Base-by-base conservation (phyloP, 148 eudicot species). In the Vaccinium vitisidaea region DNA sequence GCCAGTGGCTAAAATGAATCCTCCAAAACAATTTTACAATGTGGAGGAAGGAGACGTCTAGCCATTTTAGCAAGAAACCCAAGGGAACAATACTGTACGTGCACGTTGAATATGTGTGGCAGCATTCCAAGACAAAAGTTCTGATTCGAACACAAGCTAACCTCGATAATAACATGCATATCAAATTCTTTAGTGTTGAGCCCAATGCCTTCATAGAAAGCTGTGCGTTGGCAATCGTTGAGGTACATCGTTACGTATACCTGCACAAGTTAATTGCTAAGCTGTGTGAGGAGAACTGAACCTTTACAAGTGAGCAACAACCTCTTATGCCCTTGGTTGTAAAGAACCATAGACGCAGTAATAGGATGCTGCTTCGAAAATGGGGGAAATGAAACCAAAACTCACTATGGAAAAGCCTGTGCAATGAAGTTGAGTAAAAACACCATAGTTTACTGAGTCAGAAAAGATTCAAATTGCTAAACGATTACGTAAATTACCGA, bases 141-240 rank as follows among this genome's bases (percentile, higher is more conserved):
- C 21, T 1, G 8, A 76, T 49, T 32, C 19, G 8, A 48, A 18
- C 18, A 46, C 8, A 69, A 59, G 53, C 92, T 89, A 86, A 95
- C 99, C 98, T 97, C 99, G 73, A 97, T 97, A 87, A 97, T 93
- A 85, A 97, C 99, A 83, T 97, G 99, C 99, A 97, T 95, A 84
- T 97, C 99, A 55, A 97, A 97, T 82, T 95, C 98, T 84, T 97
- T 95, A 8, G 99, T 94, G 89, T 94, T 85, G 67, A 95, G 96
- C 69, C 98, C 99, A 86, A 97, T 94, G 86, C 98, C 99, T 88
- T 97, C 98, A 83, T 97, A 97, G 88, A 95, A 97, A 86, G 89
- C 98, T 70, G 98, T 93, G 80, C 99, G 90, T 87, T 97, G 99
- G 89, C 93, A 90, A 86, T 97, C 99, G 61, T 97, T 97, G 78